Percentiles rank a stretch among this genome's conserved stretches.
These are phyloP conservation scores for Dianthus caryophyllus DNA, from an alignment of 148 eudicot genomes.

Conservation along the genomic window DNA sequence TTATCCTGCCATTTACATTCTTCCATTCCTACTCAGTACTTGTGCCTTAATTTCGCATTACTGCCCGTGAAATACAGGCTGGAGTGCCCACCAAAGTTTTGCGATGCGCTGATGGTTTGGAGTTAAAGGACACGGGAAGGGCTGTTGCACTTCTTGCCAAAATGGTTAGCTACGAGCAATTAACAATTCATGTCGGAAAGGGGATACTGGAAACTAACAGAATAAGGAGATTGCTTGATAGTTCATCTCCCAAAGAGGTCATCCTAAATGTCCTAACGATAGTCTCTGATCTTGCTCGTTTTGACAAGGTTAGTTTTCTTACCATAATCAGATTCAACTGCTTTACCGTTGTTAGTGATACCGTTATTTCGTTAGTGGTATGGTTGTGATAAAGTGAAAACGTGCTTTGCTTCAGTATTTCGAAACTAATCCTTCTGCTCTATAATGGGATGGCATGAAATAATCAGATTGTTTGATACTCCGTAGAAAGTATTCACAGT, in stretches of 20 bases:
- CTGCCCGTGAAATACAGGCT: constrained; percentile 35
- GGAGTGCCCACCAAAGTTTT: constrained; percentile 68
- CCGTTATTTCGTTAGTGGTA: background rate
- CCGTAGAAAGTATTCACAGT: background rate
- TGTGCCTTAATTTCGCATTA: background rate
- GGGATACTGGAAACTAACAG: constrained; percentile 76
- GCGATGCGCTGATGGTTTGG: constrained; percentile 75
- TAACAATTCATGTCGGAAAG: constrained; percentile 64
- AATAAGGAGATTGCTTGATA: constrained; percentile 61
- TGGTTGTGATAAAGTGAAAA: background rate
- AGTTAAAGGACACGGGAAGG: constrained; percentile 60
- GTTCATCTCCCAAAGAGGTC: constrained; percentile 74
- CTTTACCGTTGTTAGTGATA: constrained; percentile 10
- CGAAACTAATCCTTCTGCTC: background rate
- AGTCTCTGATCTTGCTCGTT: constrained; percentile 93
- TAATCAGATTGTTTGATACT: background rate
- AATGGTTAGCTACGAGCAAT: constrained; percentile 59
- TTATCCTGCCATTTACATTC: background rate
- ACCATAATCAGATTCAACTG: background rate
- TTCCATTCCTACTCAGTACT: background rate
- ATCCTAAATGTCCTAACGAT: constrained; percentile 77
- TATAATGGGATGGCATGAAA: background rate
- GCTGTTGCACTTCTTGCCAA: constrained; percentile 90
- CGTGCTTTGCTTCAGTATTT: background rate
- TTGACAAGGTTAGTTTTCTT: constrained; percentile 70